phyloP scores from a whole-genome alignment of 805 yeast genomes.

The Candida mattraensis region DNA sequence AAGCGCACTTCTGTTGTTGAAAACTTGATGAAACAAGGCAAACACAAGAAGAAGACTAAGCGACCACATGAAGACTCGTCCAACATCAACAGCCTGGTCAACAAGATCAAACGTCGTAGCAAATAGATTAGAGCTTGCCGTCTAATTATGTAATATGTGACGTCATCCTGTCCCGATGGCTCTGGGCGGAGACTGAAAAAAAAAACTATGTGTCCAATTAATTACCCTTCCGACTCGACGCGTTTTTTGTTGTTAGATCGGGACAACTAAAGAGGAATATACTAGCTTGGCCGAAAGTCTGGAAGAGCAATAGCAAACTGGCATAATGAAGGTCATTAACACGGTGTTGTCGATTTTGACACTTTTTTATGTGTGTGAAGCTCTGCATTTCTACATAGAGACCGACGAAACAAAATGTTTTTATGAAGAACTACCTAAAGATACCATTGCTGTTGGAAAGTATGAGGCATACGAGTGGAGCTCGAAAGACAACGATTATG shows the following conservation, averaged over 20 bases:
- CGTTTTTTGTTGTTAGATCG: too few species aligned
- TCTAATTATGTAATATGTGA: too few species aligned
- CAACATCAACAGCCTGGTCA: conserved; percentile 40
- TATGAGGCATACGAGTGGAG: conserved; percentile 68
- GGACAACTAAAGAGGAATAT: too few species aligned
- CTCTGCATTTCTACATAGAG: conserved; percentile 75
- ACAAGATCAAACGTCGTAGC: conserved; percentile 47
- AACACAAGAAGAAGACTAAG: conserved; percentile 40
- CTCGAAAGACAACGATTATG: conserved; percentile 45
- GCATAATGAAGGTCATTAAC: conserved; percentile 22
- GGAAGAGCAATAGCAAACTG: conserved; percentile 2
- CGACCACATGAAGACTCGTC: conserved; percentile 18
- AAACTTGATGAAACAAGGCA: conserved; percentile 74
- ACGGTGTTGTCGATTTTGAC: conserved; percentile 15
- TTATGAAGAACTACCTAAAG: conserved; percentile 73
- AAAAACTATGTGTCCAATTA: too few species aligned
- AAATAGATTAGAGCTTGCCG: too few species aligned
- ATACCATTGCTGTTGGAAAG: conserved; percentile 78
- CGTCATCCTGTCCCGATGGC: too few species aligned
- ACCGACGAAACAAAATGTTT: conserved; percentile 82
- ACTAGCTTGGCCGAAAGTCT: too few species aligned
- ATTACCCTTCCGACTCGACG: too few species aligned
- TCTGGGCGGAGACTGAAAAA: too few species aligned
- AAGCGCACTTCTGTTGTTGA: conserved; percentile 87
- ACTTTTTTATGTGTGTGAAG: conserved; percentile 31